phyloP scores from a whole-genome alignment of 225 moss, liverwort and hornwort genomes.

The Takakia lepidozioides region DNA sequence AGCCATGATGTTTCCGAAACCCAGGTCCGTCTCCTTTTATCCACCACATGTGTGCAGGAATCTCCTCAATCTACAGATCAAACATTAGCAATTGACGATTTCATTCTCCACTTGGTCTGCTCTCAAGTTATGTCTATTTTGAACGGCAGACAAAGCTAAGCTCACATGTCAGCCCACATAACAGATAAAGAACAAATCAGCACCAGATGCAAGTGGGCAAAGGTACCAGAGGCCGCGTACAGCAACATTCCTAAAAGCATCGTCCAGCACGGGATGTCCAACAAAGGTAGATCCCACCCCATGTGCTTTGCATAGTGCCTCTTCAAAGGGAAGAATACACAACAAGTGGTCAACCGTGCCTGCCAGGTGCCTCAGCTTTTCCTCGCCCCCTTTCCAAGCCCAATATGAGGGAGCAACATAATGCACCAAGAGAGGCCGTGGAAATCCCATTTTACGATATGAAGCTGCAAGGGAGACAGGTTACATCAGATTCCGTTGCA shows the following conservation, averaged over 20 bases:
- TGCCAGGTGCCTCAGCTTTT: conserved; percentile 55
- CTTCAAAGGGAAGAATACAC: conserved; percentile 95
- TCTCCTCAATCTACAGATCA: conserved; percentile 42
- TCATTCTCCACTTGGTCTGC: no score
- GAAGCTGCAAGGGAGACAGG: conserved; percentile 29
- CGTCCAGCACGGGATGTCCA: conserved; percentile 91
- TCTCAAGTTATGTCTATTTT: no score
- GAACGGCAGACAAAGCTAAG: conserved; percentile 5
- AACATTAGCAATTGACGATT: no score
- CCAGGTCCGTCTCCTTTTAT: conserved; percentile 41
- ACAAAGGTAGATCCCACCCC: conserved; percentile 86
- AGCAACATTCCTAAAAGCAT: conserved; percentile 59
- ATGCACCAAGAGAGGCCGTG: conserved; percentile 67
- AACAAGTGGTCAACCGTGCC: conserved; percentile 77
- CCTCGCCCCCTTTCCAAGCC: conserved; percentile 98
- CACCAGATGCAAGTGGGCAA: conserved; percentile 17
- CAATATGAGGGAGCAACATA: conserved; percentile 97
- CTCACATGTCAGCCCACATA: no score
- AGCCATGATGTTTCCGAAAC: conserved; percentile 54
- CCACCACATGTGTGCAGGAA: conserved; percentile 20
- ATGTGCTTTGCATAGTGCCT: conserved; percentile 65
- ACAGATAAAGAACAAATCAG: no score
- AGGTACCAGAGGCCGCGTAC: conserved; percentile 91
- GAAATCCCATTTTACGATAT: conserved; percentile 36
- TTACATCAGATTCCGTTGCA: no score